Conservation (phyloP, 352 stramenopile species). For the Pythium dissotocum region DNA sequence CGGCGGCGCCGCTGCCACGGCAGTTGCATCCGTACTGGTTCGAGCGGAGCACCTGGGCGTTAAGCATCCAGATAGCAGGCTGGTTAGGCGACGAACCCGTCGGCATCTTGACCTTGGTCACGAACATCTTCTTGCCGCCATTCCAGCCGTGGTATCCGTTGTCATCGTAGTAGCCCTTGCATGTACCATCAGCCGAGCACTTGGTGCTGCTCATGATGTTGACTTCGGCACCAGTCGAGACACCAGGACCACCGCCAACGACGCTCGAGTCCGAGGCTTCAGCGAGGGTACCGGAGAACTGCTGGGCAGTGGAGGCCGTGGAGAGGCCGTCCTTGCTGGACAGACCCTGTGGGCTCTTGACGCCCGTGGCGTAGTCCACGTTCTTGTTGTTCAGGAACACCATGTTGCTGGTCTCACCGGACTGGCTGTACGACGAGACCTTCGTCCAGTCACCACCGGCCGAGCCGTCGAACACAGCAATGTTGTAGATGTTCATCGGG, state of each 20-base stretch:
- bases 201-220: slow-evolving; percentile 76
- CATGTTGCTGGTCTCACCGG: slow-evolving; percentile 46
- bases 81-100: slow-evolving; percentile 42
- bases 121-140: slow-evolving; percentile 79
- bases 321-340: slow-evolving; percentile 44
- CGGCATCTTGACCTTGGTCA: slow-evolving; percentile 70
- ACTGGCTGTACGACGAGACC: slow-evolving; percentile 54
- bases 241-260: slow-evolving; percentile 44
- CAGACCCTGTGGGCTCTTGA: slow-evolving; percentile 53
- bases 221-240: slow-evolving; percentile 65
- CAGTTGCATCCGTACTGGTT: slow-evolving; percentile 81
- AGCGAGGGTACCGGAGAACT: slow-evolving; percentile 47
- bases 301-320: slow-evolving; percentile 26
- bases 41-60: slow-evolving; percentile 62
- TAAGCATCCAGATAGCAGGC: slow-evolving; percentile 77
- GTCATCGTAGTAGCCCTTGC: slow-evolving; percentile 69
- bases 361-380: slow-evolving; percentile 49
- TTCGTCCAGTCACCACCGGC: slow-evolving; percentile 34
- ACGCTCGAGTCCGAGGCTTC: slow-evolving; percentile 52
- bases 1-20: slow-evolving; percentile 46
- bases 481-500: slow-evolving; percentile 59
- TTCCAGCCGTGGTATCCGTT: slow-evolving; percentile 72
- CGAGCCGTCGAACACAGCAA: slow-evolving; percentile 50
- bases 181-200: slow-evolving; percentile 35
- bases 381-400: slow-evolving; percentile 84